Evolutionary conservation across 371 early-diverging fungal genomes (phyloP).

Genomic region (Dichotomocladium elegans): DNA sequence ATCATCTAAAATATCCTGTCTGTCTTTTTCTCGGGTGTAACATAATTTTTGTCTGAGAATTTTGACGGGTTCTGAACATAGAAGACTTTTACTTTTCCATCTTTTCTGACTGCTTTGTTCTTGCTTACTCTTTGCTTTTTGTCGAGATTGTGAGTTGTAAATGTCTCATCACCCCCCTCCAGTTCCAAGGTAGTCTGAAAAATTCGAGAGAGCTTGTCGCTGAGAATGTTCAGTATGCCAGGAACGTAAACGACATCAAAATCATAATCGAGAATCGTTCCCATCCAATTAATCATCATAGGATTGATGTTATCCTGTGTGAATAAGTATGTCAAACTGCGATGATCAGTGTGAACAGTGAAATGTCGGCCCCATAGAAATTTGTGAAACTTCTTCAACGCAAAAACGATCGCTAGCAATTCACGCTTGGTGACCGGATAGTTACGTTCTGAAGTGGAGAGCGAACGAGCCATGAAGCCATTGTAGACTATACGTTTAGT

Average conservation of each 20-base stretch:
- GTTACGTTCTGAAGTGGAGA: background rate
- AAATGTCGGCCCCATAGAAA: slow-evolving; percentile 24
- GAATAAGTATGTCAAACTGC: slow-evolving; percentile 11
- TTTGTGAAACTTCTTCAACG: slow-evolving; percentile 20
- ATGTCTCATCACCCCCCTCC: background rate
- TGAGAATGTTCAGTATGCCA: slow-evolving; percentile 13
- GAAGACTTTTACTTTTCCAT: background rate
- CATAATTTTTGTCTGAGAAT: background rate
- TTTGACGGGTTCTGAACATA: no score
- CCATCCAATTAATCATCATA: slow-evolving; percentile 21
- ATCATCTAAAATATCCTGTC: background rate
- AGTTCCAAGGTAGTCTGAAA: background rate
- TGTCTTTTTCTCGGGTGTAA: background rate
- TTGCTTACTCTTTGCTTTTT: background rate
- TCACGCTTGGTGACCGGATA: slow-evolving; percentile 8
- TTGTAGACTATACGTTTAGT: slow-evolving; percentile 7
- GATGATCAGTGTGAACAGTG: slow-evolving; percentile 19
- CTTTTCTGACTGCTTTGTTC: background rate
- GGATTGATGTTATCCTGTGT: slow-evolving; percentile 14
- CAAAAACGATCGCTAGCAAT: slow-evolving; percentile 13
- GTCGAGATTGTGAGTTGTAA: background rate
- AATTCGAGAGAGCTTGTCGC: slow-evolving; percentile 13
- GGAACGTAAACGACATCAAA: slow-evolving; percentile 18
- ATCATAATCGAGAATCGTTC: slow-evolving; percentile 13
- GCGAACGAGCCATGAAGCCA: slow-evolving; percentile 6